A percentile compares a stretch with the other conserved stretches of the same genome.
phyloP scores from a whole-genome alignment of 1,284 basidiomycete genomes.

The Pseudomicrostroma phylloplanum region DNA sequence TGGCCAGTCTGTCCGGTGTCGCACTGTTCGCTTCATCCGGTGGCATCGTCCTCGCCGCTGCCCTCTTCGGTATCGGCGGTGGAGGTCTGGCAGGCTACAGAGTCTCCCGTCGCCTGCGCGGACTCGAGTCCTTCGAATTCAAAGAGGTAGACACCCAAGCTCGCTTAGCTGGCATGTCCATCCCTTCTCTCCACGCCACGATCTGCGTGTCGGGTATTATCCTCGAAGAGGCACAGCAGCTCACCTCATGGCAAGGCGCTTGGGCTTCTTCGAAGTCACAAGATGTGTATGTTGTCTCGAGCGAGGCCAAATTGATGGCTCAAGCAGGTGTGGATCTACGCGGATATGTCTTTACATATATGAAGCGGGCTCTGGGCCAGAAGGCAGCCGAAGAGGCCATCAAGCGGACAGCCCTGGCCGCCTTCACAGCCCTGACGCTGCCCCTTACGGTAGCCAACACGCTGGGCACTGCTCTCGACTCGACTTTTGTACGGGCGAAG shows the following conservation, averaged over 20 bases:
- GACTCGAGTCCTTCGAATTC: slow-evolving; percentile 18
- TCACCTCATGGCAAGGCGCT: slow-evolving; percentile 22
- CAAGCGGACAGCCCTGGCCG: slow-evolving; percentile 58
- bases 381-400: slow-evolving; percentile 53
- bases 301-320: slow-evolving; percentile 35
- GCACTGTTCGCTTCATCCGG: slow-evolving; percentile 38
- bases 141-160: slow-evolving; percentile 26
- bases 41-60: slow-evolving; percentile 41
- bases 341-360: slow-evolving; percentile 30
- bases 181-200: slow-evolving; percentile 41
- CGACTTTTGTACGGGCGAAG: slow-evolving; percentile 51
- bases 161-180: slow-evolving; percentile 26
- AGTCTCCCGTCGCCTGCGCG: slow-evolving; percentile 32
- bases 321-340: slow-evolving; percentile 30
- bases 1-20: slow-evolving; percentile 37
- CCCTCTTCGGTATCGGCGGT: slow-evolving; percentile 28
- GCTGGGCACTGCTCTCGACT: slow-evolving; percentile 49
- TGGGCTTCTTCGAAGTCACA: slow-evolving; percentile 23
- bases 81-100: slow-evolving; percentile 43
- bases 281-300: slow-evolving; percentile 36
- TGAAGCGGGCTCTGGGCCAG: slow-evolving; percentile 29
- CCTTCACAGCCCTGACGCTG: slow-evolving; percentile 56
- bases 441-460: slow-evolving; percentile 53
- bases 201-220: slow-evolving; percentile 38
- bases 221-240: slow-evolving; percentile 29